phyloP scores from a whole-genome alignment of 257 asterid genomes.

The Nicotiana noctiflora region DNA sequence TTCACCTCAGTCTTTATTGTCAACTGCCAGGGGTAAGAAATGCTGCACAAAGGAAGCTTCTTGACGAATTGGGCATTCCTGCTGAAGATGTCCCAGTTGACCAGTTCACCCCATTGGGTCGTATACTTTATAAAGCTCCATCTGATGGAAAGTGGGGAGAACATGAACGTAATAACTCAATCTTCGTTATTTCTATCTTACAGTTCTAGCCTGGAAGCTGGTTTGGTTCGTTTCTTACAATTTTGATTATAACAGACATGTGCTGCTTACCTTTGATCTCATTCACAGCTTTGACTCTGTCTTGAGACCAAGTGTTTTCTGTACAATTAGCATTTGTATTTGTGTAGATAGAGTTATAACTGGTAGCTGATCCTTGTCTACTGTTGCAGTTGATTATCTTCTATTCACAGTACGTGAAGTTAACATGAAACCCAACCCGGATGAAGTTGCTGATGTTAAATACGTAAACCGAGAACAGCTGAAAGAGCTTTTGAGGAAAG shows the following conservation, averaged over 20 bases:
- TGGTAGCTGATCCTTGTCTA: neutral
- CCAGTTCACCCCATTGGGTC: conserved; percentile 73
- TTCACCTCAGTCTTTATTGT: conserved; percentile 2
- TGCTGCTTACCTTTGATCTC: neutral
- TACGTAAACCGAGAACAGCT: conserved; percentile 57
- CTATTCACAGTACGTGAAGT: conserved; percentile 85
- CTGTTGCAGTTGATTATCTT: conserved; percentile 80
- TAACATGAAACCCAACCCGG: conserved; percentile 68
- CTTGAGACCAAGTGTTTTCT: neutral
- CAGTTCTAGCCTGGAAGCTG: neutral
- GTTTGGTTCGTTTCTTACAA: neutral
- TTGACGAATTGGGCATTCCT: conserved; percentile 85
- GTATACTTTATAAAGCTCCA: conserved; percentile 91
- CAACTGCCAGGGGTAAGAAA: conserved; percentile 61
- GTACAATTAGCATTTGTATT: neutral
- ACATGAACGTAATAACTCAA: conserved; percentile 62
- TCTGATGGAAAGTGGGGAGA: conserved; percentile 99
- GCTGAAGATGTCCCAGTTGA: conserved; percentile 85
- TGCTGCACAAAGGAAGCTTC: conserved; percentile 95
- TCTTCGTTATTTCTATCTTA: neutral
- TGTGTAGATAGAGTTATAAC: neutral
- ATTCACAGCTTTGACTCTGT: neutral
- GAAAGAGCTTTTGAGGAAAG: conserved; percentile 70
- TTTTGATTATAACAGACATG: neutral
- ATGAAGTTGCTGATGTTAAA: conserved; percentile 70